Base-by-base conservation (phyloP, 2,329 filamentous ascomycete species). In the Botrytis medusae region DNA sequence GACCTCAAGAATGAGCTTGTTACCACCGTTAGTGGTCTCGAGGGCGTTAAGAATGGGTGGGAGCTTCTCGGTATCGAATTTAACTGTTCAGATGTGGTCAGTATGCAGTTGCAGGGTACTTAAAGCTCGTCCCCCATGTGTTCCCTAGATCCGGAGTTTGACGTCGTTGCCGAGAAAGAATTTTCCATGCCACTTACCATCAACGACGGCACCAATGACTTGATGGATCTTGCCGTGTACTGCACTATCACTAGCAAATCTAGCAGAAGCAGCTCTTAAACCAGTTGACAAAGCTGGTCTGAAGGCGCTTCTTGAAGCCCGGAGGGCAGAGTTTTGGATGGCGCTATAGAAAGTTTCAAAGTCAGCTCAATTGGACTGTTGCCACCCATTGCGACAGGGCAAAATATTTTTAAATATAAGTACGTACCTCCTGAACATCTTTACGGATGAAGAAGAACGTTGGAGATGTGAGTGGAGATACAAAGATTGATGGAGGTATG, bases 181-280 rank as follows among this genome's bases (percentile, higher is more conserved):
- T 85, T 85, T 85, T 83, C 81, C 68, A 69, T 68, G 71, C 51
- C 67, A 79, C 93, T 87, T 88, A 97, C 94, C 94, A 87, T 98
- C 96, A 82, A 98, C 96, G 84, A 98, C 95, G 88, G 96, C 95
- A 93, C 96, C 95, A 87, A 98, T 98, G 85, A 98, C 95, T 87
- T 91, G 89, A 86, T 91, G 86, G 82, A 91, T 90, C 86, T 91
- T 91, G 84, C 89, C 89, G 84, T 88, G 85, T 81, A 88, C 85
- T 78, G 86, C 87, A 81, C 85, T 83, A 77, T 86, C 79, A 84
- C 86, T 89, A 77, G 89, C 89, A 80, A 88, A 84, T 59, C 81
- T 78, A 75, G 80, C 78, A 75, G 77, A 87, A 84, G 85, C 83
- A 86, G 85, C 84, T 85, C 82, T 86, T 80, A 81, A 86, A 84